Conservation (phyloP, 2,329 filamentous ascomycete species). For the Fusarium nisikadoi region DNA sequence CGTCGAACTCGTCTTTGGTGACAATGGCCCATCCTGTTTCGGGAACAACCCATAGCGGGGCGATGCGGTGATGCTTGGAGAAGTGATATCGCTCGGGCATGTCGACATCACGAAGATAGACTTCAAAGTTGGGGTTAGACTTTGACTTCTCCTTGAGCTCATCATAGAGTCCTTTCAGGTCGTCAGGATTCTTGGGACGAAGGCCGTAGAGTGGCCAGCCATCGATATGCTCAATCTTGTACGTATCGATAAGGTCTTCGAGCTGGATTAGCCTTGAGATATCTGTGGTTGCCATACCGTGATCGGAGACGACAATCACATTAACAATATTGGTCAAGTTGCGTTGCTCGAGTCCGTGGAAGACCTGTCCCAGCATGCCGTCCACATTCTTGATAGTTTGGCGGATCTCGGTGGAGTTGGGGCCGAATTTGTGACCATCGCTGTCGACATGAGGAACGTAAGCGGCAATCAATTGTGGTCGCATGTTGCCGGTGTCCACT, state of each 20-base stretch:
- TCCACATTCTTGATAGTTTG: slow-evolving; percentile 83
- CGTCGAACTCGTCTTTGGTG: slow-evolving; percentile 79
- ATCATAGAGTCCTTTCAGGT: slow-evolving; percentile 75
- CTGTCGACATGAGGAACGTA: slow-evolving; percentile 94
- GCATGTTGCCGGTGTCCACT: slow-evolving; percentile 61
- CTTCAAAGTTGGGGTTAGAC: slow-evolving; percentile 77
- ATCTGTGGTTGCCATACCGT: slow-evolving; percentile 97
- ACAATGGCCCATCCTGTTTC: slow-evolving; percentile 94
- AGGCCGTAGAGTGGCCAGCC: slow-evolving; percentile 95
- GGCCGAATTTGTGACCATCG: slow-evolving; percentile 88
- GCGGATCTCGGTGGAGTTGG: slow-evolving; percentile 92
- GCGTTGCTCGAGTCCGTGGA: slow-evolving; percentile 79
- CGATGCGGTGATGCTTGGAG: slow-evolving; percentile 85
- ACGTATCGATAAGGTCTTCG: slow-evolving; percentile 85
- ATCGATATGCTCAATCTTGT: slow-evolving; percentile 83
- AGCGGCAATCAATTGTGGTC: slow-evolving; percentile 91
- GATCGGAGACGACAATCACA: slow-evolving; percentile 94
- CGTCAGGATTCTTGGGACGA: slow-evolving; percentile 75
- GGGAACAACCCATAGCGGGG: slow-evolving; percentile 93
- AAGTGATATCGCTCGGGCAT: slow-evolving; percentile 98
- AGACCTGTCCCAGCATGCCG: slow-evolving; percentile 79
- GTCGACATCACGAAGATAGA: slow-evolving; percentile 85
- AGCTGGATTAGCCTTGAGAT: slow-evolving; percentile 83
- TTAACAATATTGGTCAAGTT: slow-evolving; percentile 94
- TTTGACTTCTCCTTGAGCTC: slow-evolving; percentile 66